phyloP scores from a whole-genome alignment of 2,329 filamentous ascomycete genomes.

The Teratosphaeria gauchensis region DNA sequence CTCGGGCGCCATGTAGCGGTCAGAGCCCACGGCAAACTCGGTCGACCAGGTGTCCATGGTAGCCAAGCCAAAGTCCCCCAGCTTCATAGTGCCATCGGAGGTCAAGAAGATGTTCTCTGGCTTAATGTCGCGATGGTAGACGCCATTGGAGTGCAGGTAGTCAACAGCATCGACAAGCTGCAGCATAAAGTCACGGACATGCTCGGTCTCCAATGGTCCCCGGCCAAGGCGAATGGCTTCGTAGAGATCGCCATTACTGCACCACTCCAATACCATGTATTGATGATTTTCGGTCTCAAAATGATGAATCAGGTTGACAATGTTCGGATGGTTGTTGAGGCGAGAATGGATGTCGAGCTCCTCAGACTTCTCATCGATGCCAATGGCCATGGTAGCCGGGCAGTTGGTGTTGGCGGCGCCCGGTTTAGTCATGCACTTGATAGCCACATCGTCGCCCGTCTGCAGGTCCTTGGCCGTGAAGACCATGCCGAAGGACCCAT shows the following conservation, averaged over 20 bases:
- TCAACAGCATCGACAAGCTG: slow-evolving; percentile 83
- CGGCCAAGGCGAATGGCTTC: slow-evolving; percentile 86
- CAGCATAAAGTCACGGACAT: slow-evolving; percentile 95
- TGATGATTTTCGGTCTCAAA: slow-evolving; percentile 88
- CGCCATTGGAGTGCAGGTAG: slow-evolving; percentile 80
- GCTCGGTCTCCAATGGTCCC: slow-evolving; percentile 86
- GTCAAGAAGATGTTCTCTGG: slow-evolving; percentile 97
- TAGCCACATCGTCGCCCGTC: slow-evolving; percentile 73
- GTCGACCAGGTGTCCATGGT: slow-evolving; percentile 84
- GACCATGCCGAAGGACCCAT: slow-evolving; percentile 98
- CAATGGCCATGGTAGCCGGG: slow-evolving; percentile 57
- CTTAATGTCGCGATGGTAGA: slow-evolving; percentile 98
- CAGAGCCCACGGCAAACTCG: slow-evolving; percentile 89
- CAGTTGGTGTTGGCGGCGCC: slow-evolving; percentile 41
- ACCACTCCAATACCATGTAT: slow-evolving; percentile 92
- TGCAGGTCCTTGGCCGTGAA: slow-evolving; percentile 77
- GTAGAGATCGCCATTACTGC: slow-evolving; percentile 89
- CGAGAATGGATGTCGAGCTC: slow-evolving; percentile 70
- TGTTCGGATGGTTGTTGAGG: slow-evolving; percentile 73
- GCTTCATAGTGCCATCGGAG: slow-evolving; percentile 79
- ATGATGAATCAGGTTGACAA: slow-evolving; percentile 82
- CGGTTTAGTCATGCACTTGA: slow-evolving; percentile 92
- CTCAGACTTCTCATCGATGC: slow-evolving; percentile 73
- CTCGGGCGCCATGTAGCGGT: slow-evolving; percentile 98
- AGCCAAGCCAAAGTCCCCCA: slow-evolving; percentile 91